Base-by-base conservation (phyloP, 345 rosid genomes). In the Aurinia saxatilis region DNA sequence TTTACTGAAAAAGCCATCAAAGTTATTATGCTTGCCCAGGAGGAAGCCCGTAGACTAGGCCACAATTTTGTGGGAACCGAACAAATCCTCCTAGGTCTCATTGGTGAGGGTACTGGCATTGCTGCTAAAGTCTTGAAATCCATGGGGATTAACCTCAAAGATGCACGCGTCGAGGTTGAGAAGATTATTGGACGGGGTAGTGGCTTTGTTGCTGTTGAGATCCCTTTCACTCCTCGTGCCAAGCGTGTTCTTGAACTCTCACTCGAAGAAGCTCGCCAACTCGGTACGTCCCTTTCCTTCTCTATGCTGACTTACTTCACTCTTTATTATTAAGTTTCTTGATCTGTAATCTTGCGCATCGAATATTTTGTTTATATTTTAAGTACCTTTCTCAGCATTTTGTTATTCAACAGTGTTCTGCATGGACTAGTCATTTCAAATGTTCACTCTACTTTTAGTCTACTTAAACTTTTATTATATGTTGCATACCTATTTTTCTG, bases 21-120 rank as follows among this genome's bases (percentile, higher is more conserved):
- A 81, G 95, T 85, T 17, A 88, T 91, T 51, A 88, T 86, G 96
- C 96, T 86, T 81, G 95, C 98, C 6, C 96, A 91, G 71, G 96
- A 89, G 78, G 98, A 91, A 82, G 96, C 98, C 7, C 80, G 95
- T 63, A 80, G 96, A 63, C 86, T 91, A 51, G 96, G 98, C 58
- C 98, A 91, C 74, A 91, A 88, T 68, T 91, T 88, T 67, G 98
- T 89, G 45, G 98, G 98, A 37, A 92, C 98, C 0, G 96, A 92
- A 46, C 98, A 89, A 63, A 86, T 92, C 50, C 78, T 92, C 13
- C 73, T 92, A 36, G 96, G 98, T 65, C 96, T 92, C 50, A 89
- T 92, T 33, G 95, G 96, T 42, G 95, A 89, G 73, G 98, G 98
- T 58, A 86, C 98, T 59, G 96, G 97, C 7, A 89, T 92, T 75